phyloP scores from a whole-genome alignment of 1,139 yeast genomes.

The Geotrichum reessii region DNA sequence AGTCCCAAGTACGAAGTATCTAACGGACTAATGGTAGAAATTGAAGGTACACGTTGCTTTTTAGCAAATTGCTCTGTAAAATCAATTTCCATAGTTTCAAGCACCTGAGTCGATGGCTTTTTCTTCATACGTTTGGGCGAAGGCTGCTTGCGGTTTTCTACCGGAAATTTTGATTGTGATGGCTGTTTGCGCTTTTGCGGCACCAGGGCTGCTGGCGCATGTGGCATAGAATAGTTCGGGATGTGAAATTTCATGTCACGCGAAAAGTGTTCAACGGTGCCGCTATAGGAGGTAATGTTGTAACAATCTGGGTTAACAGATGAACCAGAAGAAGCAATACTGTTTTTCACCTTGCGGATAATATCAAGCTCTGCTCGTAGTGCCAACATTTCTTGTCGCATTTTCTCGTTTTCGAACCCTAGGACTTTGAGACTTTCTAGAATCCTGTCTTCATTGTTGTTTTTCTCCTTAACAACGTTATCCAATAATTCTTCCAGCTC shows the following conservation, averaged over 20 bases:
- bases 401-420: slow-evolving; percentile 25
- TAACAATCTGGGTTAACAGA: background rate
- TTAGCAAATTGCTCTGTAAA: slow-evolving; percentile 29
- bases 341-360: slow-evolving; percentile 1
- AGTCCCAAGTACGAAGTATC: background rate
- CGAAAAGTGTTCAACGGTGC: background rate
- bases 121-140: background rate
- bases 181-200: slow-evolving; percentile 7
- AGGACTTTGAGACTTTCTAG: slow-evolving; percentile 44
- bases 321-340: background rate
- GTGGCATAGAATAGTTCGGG: slow-evolving; percentile 2
- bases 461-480: slow-evolving; percentile 56
- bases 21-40: background rate
- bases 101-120: background rate
- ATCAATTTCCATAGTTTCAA: slow-evolving; percentile 29
- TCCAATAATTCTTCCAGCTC: slow-evolving; percentile 51
- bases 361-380: slow-evolving; percentile 20
- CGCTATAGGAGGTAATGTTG: background rate
- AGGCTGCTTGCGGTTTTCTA: background rate
- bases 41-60: background rate
- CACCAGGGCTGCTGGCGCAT: background rate
- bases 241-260: slow-evolving; percentile 2
- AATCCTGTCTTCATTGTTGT: slow-evolving; percentile 31
- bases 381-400: slow-evolving; percentile 20
- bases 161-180: background rate